Conservation (phyloP, 225 moss, liverwort and hornwort genomes). For the Climacium dendroides region DNA sequence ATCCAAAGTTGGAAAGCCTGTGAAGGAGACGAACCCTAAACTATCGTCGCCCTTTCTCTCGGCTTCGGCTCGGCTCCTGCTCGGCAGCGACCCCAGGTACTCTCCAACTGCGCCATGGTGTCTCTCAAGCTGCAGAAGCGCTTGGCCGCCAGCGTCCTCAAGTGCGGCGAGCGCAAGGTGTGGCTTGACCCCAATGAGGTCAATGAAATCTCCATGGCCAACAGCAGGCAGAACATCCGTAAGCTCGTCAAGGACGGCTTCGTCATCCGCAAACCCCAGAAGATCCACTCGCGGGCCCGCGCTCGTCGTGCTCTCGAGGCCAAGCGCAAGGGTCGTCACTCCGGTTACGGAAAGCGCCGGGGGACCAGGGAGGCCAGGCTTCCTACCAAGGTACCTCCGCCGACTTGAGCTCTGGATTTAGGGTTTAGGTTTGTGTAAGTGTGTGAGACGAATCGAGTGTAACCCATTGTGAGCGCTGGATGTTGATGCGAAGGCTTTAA, state of each 20-base stretch:
- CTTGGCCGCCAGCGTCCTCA: constrained; percentile 77
- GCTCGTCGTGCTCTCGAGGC: constrained; percentile 69
- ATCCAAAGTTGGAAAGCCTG: too few relatives aligned
- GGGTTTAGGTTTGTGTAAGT: not conserved
- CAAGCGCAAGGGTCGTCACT: constrained; percentile 69
- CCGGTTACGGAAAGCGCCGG: constrained; percentile 63
- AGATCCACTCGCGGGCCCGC: constrained; percentile 69
- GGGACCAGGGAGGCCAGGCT: constrained; percentile 69
- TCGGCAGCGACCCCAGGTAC: not conserved
- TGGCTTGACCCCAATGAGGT: constrained; percentile 93
- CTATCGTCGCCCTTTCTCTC: too few relatives aligned
- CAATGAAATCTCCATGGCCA: constrained; percentile 91
- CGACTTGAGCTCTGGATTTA: not conserved
- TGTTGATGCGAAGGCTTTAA: not conserved
- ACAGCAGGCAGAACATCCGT: constrained; percentile 73
- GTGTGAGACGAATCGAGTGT: too few relatives aligned
- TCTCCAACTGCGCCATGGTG: constrained; percentile 33
- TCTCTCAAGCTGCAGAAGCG: constrained; percentile 97
- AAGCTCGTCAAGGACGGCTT: constrained; percentile 77
- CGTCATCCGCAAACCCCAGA: constrained; percentile 68
- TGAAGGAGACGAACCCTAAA: too few relatives aligned
- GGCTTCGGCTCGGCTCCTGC: too few relatives aligned
- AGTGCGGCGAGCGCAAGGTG: constrained; percentile 91
- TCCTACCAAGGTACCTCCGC: constrained; percentile 51
- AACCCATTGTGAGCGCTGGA: not conserved